phyloP scores from a whole-genome alignment of 805 yeast genomes.

The Candida easanensis region DNA sequence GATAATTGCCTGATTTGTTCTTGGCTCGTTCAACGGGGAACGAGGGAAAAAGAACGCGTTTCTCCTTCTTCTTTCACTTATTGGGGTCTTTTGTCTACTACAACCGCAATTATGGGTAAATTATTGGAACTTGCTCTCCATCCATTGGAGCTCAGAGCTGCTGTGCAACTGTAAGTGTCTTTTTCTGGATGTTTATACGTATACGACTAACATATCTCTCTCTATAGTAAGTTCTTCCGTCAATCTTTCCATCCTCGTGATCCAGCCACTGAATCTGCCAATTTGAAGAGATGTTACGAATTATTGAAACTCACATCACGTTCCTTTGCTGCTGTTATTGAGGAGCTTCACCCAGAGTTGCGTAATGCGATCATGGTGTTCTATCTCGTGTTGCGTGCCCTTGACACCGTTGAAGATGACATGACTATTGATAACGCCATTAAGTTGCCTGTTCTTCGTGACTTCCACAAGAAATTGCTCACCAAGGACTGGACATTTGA shows the following conservation, averaged over 20 bases:
- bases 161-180: slow-evolving; percentile 13
- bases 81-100: too few species aligned
- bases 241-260: slow-evolving; percentile 37
- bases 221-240: slow-evolving; percentile 39
- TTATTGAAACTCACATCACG: slow-evolving; percentile 73
- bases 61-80: not conserved
- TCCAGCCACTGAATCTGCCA: slow-evolving; percentile 35
- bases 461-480: slow-evolving; percentile 61
- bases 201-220: not conserved
- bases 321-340: slow-evolving; percentile 91
- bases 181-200: not conserved
- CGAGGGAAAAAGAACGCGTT: not conserved
- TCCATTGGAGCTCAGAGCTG: slow-evolving; percentile 16
- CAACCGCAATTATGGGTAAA: slow-evolving; percentile 12
- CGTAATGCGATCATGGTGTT: slow-evolving; percentile 80
- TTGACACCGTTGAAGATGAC: slow-evolving; percentile 96
- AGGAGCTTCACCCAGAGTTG: slow-evolving; percentile 86
- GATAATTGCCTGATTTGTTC: not conserved
- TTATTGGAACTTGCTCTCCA: slow-evolving; percentile 12
- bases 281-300: slow-evolving; percentile 61
- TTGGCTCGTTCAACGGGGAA: too few species aligned
- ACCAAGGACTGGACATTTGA: slow-evolving; percentile 77
- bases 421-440: slow-evolving; percentile 73
- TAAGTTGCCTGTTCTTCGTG: slow-evolving; percentile 72
- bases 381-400: slow-evolving; percentile 81